Base-by-base conservation (phyloP, 2,329 filamentous ascomycete genomes). In the Pseudophaeomoniella oleicola region DNA sequence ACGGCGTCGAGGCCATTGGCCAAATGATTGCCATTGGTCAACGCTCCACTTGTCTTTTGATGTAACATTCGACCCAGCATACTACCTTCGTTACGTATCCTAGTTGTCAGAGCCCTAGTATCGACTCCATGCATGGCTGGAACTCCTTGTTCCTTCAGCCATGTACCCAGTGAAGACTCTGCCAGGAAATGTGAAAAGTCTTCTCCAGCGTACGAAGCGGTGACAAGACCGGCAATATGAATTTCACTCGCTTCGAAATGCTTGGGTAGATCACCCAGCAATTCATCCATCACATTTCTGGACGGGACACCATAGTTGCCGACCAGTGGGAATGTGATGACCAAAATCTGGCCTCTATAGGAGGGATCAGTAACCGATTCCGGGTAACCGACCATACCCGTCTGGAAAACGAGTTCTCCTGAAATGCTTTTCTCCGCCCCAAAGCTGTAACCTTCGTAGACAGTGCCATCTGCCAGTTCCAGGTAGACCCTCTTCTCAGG, bases 331-430 rank as follows among this genome's bases (percentile, higher is more conserved):
- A 94, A 94, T 37, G 88, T 98, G 53, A 96, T 78, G 60, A 96
- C 87, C 50, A 98, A 72, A 50, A 98, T 94, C 66, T 98, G 88
- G 48, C 90, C 82, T 47, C 81, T 80, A 66, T 88, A 88, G 14
- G 82, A 88, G 37, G 82, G 82, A 52, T 88, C 82, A 52, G 82
- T 87, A 71, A 88, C 78, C 34, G 81, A 92, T 69, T 98, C 90
- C 30, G 90, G 87, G 59, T 98, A 98, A 54, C 90, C 90, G 50
- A 96, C 90, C 87, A 96, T 94, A 62, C 90, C 90, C 40, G 90
- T 98, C 72, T 96, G 88, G 68, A 98, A 98, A 63, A 98, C 90
- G 58, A 98, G 71, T 70, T 98, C 90, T 59, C 90, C 90, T 47
- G 88, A 82, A 53, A 92, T 77, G 66, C 84, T 94, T 72, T 87